These are phyloP conservation scores for Monilinia aucupariae DNA, from an alignment of 2,329 filamentous ascomycete species.

Conservation along the genomic window DNA sequence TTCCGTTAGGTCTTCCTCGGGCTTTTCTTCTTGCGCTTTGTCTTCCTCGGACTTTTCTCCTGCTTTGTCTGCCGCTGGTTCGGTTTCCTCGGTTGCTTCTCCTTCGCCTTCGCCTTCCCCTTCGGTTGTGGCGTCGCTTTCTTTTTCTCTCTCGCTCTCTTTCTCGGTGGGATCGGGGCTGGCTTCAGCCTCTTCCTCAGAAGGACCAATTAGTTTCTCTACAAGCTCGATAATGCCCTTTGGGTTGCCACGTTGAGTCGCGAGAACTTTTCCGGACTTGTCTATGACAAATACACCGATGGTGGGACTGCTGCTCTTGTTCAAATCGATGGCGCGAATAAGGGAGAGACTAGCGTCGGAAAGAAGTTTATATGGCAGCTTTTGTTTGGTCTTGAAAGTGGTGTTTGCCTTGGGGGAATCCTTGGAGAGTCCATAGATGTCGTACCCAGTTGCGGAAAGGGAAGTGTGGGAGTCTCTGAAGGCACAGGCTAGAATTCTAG, in stretches of 20 bases:
- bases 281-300: constrained; percentile 85
- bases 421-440: constrained; percentile 83
- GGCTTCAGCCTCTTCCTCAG: constrained; percentile 17
- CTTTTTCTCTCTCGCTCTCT: neutral
- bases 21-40: neutral
- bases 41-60: neutral
- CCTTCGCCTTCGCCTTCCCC: no score
- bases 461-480: constrained; percentile 81
- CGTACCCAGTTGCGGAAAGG: constrained; percentile 71
- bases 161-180: neutral
- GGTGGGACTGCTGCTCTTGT: constrained; percentile 74
- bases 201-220: constrained; percentile 58
- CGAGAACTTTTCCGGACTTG: constrained; percentile 74
- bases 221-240: constrained; percentile 72
- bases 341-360: constrained; percentile 73
- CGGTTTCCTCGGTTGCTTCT: neutral
- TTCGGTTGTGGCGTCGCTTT: neutral
- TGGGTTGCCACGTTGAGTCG: constrained; percentile 69
- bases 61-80: neutral
- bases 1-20: neutral
- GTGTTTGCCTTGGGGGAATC: constrained; percentile 90
- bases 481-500: constrained; percentile 86
- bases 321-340: constrained; percentile 82
- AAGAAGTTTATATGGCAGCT: constrained; percentile 78
- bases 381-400: constrained; percentile 87